These are phyloP conservation scores for Penicillium sclerotiorum DNA, from an alignment of 2,329 filamentous ascomycete genomes.

Conservation along the genomic window DNA sequence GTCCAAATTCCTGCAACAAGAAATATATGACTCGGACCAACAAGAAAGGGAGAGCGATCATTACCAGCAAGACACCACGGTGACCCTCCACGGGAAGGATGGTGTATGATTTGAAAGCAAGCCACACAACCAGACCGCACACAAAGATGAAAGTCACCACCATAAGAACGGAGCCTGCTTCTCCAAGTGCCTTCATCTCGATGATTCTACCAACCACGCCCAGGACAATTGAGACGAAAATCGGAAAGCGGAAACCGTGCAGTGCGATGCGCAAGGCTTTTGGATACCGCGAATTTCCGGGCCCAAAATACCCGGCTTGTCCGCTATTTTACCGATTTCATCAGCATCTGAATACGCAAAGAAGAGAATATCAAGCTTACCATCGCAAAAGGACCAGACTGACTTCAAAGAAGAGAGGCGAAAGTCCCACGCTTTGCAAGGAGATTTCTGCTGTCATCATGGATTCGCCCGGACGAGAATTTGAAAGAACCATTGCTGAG, in stretches of 20 bases:
- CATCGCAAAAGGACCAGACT: constrained; percentile 30
- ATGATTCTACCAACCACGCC: constrained; percentile 25
- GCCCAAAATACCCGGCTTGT: constrained; percentile 28
- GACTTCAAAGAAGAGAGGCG: constrained; percentile 33
- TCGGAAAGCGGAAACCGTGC: constrained; percentile 30
- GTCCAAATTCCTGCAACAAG: constrained; percentile 23
- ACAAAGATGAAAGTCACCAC: constrained; percentile 27
- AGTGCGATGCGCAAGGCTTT: constrained; percentile 23
- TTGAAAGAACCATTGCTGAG: constrained; percentile 26
- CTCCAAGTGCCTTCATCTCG: constrained; percentile 16
- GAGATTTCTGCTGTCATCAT: constrained; percentile 25
- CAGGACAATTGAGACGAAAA: constrained; percentile 26
- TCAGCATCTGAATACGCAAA: not conserved
- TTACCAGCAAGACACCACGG: constrained; percentile 20
- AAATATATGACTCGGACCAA: constrained; percentile 26
- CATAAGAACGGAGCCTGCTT: constrained; percentile 25
- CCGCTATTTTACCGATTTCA: constrained; percentile 19
- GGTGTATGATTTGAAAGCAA: constrained; percentile 20
- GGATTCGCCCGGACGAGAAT: constrained; percentile 15
- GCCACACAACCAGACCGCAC: constrained; percentile 23
- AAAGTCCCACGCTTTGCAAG: constrained; percentile 31
- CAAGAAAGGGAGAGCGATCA: constrained; percentile 25
- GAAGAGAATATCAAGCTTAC: constrained; percentile 15
- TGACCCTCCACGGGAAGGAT: constrained; percentile 21
- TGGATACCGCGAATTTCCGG: constrained; percentile 28